Conservation (phyloP, 169 alveolate genomes). For the Perkinsus marinus region DNA sequence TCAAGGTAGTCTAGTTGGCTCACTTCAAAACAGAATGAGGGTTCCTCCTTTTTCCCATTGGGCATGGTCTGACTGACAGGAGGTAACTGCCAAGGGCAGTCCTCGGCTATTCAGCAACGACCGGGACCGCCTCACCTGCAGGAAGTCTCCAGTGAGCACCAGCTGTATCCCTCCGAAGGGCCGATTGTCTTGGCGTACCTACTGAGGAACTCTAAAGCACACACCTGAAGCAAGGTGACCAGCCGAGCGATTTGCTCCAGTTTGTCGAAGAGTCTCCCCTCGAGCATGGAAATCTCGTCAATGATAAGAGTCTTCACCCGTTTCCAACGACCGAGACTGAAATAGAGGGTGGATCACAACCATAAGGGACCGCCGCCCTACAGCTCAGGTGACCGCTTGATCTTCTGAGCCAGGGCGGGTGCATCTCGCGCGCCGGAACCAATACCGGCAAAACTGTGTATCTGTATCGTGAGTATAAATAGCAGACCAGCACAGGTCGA, state of each 20-base stretch:
- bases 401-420: background rate
- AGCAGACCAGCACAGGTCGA: too few relatives aligned
- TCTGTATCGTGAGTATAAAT: background rate
- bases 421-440: background rate
- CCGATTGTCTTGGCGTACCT: background rate
- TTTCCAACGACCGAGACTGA: background rate
- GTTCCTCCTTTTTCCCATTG: background rate
- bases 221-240: background rate
- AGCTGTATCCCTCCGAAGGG: background rate
- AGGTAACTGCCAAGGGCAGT: background rate
- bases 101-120: background rate
- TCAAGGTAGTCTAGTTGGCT: background rate
- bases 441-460: background rate
- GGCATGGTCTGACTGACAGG: background rate
- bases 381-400: background rate
- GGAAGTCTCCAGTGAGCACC: background rate
- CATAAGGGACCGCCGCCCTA: background rate
- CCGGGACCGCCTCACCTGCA: background rate
- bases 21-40: background rate
- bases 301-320: background rate
- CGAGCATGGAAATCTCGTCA: slow-evolving; percentile 1
- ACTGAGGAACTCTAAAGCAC: background rate
- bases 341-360: too few relatives aligned
- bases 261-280: background rate
- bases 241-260: background rate